Evolutionary conservation across 2,329 filamentous ascomycete species (phyloP).

Genomic region (Hypoxylon sp.): DNA sequence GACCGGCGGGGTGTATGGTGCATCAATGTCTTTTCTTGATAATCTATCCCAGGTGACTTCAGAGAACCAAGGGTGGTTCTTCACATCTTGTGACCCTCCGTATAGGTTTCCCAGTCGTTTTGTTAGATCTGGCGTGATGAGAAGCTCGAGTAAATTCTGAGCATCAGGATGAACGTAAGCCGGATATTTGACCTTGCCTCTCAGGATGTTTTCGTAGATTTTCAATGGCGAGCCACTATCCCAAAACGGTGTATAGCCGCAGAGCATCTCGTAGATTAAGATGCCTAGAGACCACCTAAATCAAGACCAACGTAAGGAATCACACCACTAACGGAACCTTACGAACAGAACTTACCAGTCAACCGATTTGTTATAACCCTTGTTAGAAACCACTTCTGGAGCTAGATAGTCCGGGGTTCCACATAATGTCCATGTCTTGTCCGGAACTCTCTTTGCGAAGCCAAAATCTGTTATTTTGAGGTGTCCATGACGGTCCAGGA

Average conservation of each 20-base stretch:
- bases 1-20: constrained; percentile 96
- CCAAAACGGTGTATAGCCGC: constrained; percentile 99
- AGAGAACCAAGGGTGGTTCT: constrained; percentile 95
- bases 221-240: constrained; percentile 98
- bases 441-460: constrained; percentile 96
- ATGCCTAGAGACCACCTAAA: constrained; percentile 97
- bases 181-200: constrained; percentile 95
- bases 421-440: constrained; percentile 99
- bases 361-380: constrained; percentile 99
- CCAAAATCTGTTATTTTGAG: constrained; percentile 99
- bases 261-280: constrained; percentile 99
- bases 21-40: constrained; percentile 96
- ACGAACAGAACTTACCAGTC: constrained; percentile 82
- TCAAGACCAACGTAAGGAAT: constrained; percentile 21
- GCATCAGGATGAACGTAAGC: constrained; percentile 96
- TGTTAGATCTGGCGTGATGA: constrained; percentile 95
- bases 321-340: constrained; percentile 23
- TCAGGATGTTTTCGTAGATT: constrained; percentile 99
- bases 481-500: constrained; percentile 93
- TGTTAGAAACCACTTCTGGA: constrained; percentile 98
- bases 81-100: constrained; percentile 91
- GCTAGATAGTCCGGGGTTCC: constrained; percentile 98
- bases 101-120: constrained; percentile 96
- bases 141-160: constrained; percentile 89
- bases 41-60: constrained; percentile 98